Evolutionary conservation across 2,329 filamentous ascomycete species (phyloP).

Genomic region (Acrodontium crateriforme): DNA sequence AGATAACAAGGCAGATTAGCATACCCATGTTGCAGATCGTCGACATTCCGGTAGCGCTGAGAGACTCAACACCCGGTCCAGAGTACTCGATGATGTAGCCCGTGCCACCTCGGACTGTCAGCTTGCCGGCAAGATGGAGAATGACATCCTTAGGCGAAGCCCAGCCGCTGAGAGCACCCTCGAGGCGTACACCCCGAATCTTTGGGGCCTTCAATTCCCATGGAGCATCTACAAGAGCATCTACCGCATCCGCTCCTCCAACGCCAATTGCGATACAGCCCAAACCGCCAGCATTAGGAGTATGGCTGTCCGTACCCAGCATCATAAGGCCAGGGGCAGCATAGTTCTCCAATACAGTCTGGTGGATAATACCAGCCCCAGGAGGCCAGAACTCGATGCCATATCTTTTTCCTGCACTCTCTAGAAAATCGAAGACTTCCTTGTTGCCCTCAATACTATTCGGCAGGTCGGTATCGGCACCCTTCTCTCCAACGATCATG

Average conservation of each 20-base stretch:
- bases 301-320: slow-evolving; percentile 95
- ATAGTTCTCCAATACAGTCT: slow-evolving; percentile 96
- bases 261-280: slow-evolving; percentile 93
- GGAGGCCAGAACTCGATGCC: slow-evolving; percentile 95
- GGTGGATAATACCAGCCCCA: slow-evolving; percentile 89
- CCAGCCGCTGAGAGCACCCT: slow-evolving; percentile 78
- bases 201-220: slow-evolving; percentile 97
- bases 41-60: slow-evolving; percentile 87
- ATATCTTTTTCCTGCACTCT: slow-evolving; percentile 80
- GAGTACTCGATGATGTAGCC: slow-evolving; percentile 76
- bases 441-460: slow-evolving; percentile 82
- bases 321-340: slow-evolving; percentile 96
- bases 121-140: slow-evolving; percentile 69
- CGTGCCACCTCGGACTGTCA: slow-evolving; percentile 82
- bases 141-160: slow-evolving; percentile 93
- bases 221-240: slow-evolving; percentile 87
- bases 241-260: slow-evolving; percentile 90
- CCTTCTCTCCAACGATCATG: slow-evolving; percentile 90
- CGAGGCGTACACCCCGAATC: slow-evolving; percentile 71
- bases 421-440: slow-evolving; percentile 94
- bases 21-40: slow-evolving; percentile 73
- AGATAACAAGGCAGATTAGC: not conserved
- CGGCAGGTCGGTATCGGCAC: slow-evolving; percentile 72
- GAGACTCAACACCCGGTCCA: slow-evolving; percentile 68
- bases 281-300: slow-evolving; percentile 89